Conservation (phyloP, 176 grass and related monocot species). For the Rhynchospora breviuscula region DNA sequence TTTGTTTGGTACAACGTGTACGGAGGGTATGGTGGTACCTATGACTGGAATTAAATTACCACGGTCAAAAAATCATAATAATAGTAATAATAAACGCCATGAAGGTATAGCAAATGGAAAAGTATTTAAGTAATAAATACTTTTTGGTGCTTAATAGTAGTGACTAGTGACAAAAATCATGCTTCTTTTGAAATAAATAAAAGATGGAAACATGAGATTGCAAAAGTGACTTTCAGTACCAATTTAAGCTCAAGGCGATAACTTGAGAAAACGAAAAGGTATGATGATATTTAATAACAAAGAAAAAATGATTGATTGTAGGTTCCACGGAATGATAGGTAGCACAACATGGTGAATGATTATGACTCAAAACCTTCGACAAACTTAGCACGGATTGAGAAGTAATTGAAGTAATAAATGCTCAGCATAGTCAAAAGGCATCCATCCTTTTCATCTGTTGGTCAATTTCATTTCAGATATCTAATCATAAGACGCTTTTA, state of each 20-base stretch:
- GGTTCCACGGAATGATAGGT: conserved; percentile 14
- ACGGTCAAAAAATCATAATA: not conserved
- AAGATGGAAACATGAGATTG: not conserved
- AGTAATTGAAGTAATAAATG: conserved; percentile 18
- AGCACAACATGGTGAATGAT: conserved; percentile 10
- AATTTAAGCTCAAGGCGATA: not conserved
- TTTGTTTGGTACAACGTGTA: not conserved
- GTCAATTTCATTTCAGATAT: conserved; percentile 13
- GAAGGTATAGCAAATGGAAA: not conserved
- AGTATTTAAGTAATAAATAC: not conserved
- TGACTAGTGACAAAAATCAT: conserved; percentile 20
- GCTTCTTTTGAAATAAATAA: not conserved
- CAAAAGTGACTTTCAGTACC: not conserved
- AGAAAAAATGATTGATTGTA: conserved; percentile 15
- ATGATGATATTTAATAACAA: conserved; percentile 3
- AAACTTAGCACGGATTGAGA: not conserved
- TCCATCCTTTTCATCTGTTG: not conserved
- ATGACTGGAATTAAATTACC: not conserved
- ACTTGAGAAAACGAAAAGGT: not conserved
- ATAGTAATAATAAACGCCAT: not conserved
- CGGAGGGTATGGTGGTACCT: not conserved
- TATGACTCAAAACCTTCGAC: conserved; percentile 11
- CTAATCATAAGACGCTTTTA: not conserved
- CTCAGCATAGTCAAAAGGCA: not conserved
- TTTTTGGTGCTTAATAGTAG: not conserved